These are phyloP conservation scores for Leccinum imitatum DNA, from an alignment of 768 basidiomycete genomes.

Conservation along the genomic window DNA sequence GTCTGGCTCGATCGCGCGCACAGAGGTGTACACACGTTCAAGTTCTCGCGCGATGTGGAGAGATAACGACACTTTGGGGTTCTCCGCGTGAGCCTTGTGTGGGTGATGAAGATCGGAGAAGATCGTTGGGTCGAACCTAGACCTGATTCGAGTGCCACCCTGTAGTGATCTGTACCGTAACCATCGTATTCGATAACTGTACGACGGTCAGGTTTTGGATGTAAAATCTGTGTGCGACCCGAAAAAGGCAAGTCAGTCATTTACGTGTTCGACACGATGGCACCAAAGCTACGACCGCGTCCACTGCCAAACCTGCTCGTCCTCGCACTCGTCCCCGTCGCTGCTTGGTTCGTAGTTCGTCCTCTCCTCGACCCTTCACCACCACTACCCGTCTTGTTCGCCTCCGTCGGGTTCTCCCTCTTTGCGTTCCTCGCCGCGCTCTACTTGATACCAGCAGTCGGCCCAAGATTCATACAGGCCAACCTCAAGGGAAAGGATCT, in stretches of 20 bases:
- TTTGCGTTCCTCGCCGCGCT: conserved; percentile 77
- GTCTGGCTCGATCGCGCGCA: conserved; percentile 48
- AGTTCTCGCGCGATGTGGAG: conserved; percentile 50
- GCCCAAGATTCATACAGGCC: conserved; percentile 75
- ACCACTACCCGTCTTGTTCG: conserved; percentile 69
- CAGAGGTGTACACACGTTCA: conserved; percentile 58
- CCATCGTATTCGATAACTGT: conserved; percentile 56
- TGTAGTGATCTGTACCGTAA: conserved; percentile 69
- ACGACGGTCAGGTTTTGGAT: conserved; percentile 28
- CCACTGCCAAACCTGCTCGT: conserved; percentile 54
- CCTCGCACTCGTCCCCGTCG: conserved; percentile 62
- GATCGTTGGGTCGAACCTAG: conserved; percentile 49
- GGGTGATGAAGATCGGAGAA: not conserved
- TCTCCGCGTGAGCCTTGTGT: conserved; percentile 65
- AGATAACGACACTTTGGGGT: conserved; percentile 68
- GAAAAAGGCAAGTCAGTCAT: conserved; percentile 15
- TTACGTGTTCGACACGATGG: conserved; percentile 12
- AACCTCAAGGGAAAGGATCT: conserved; percentile 85
- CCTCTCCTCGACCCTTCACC: conserved; percentile 71
- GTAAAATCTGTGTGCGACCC: not conserved
- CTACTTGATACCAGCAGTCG: conserved; percentile 80
- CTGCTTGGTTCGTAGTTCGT: conserved; percentile 69
- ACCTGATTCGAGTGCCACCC: conserved; percentile 77
- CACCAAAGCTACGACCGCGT: conserved; percentile 38
- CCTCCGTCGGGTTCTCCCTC: conserved; percentile 79